A percentile compares a stretch with the other conserved stretches of the same genome.
These are phyloP conservation scores for Takashimella tepidaria DNA, from an alignment of 1,284 basidiomycete species.

Conservation along the genomic window DNA sequence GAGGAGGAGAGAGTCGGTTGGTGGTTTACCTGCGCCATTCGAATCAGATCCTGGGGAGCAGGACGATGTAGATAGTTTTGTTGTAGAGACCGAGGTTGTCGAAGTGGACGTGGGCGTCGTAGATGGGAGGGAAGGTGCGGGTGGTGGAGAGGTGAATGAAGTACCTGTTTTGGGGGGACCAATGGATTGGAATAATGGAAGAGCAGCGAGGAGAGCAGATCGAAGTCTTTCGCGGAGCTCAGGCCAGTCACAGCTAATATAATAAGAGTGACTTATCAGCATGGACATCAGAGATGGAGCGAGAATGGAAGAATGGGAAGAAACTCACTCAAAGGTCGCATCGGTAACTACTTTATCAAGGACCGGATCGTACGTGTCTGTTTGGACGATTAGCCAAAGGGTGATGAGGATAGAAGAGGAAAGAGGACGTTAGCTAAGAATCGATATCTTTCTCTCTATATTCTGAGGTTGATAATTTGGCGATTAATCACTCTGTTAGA, in stretches of 20 bases:
- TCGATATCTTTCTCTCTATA: no score
- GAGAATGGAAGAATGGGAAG: constrained; percentile 14
- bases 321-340: constrained; percentile 62
- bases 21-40: constrained; percentile 10
- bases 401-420: not conserved
- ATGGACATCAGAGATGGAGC: constrained; percentile 5
- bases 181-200: constrained; percentile 19
- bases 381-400: not conserved
- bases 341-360: constrained; percentile 64
- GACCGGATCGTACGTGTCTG: constrained; percentile 52
- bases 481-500: no score
- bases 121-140: constrained; percentile 8
- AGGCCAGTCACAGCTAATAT: constrained; percentile 72
- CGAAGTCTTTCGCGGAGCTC: constrained; percentile 55
- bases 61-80: constrained; percentile 58
- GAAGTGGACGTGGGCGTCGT: constrained; percentile 13
- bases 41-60: constrained; percentile 51
- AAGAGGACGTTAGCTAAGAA: not conserved
- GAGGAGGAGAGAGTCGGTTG: constrained; percentile 29
- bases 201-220: constrained; percentile 17
- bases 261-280: no score
- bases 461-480: no score
- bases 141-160: constrained; percentile 7
- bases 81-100: constrained; percentile 3
- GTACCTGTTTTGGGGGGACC: constrained; percentile 12